Conservation (phyloP, 176 grass and related monocot genomes). For the Echinochloa phyllopogon region DNA sequence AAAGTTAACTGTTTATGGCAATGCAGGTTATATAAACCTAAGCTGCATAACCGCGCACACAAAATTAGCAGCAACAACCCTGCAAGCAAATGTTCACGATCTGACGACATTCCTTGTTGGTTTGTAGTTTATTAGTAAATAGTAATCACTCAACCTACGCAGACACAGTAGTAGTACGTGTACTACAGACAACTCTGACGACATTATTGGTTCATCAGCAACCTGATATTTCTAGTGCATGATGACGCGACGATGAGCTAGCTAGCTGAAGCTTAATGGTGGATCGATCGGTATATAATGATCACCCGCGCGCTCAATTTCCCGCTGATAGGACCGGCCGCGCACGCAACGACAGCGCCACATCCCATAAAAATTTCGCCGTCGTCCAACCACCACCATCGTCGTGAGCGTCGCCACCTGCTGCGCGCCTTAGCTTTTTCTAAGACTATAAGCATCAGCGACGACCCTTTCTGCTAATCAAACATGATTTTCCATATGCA, state of each 20-base stretch:
- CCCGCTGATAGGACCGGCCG: slow-evolving; percentile 30
- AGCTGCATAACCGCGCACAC: neutral
- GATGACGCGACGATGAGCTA: slow-evolving; percentile 50
- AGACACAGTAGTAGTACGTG: neutral
- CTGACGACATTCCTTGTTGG: neutral
- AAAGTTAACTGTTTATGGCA: neutral
- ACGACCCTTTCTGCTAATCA: neutral
- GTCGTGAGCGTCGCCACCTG: neutral
- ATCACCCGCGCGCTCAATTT: slow-evolving; percentile 12
- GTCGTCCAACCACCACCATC: slow-evolving; percentile 23
- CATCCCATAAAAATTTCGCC: slow-evolving; percentile 19
- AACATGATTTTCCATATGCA: neutral
- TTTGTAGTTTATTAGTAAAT: neutral
- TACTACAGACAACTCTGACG: slow-evolving; percentile 1
- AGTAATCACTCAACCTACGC: neutral
- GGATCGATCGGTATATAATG: neutral
- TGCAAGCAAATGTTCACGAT: neutral
- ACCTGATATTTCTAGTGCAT: slow-evolving; percentile 35
- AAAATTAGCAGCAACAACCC: neutral
- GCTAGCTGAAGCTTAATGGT: slow-evolving; percentile 20
- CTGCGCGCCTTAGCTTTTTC: neutral
- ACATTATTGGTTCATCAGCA: slow-evolving; percentile 39
- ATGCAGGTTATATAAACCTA: neutral
- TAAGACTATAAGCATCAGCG: neutral
- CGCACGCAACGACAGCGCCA: slow-evolving; percentile 30